These are phyloP conservation scores for Diaporthe australafricana DNA, from an alignment of 2,329 filamentous ascomycete species.

Conservation along the genomic window DNA sequence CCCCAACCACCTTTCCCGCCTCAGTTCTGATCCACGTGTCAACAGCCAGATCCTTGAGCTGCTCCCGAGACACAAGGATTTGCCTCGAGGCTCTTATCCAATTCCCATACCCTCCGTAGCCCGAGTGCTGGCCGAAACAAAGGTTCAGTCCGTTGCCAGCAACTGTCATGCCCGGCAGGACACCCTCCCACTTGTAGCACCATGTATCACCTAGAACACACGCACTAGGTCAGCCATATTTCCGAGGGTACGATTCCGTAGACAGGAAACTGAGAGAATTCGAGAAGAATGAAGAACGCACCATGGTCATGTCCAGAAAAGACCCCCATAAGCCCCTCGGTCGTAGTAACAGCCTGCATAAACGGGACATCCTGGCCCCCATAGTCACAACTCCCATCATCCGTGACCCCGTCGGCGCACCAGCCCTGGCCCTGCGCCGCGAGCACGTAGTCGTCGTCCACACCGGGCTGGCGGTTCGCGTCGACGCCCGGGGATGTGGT, in stretches of 20 bases:
- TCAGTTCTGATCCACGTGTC: conserved; percentile 66
- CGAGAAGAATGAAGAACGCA: background rate
- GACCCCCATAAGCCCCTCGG: conserved; percentile 60
- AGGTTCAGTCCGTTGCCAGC: conserved; percentile 51
- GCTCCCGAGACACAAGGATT: conserved; percentile 51
- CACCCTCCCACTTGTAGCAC: conserved; percentile 54
- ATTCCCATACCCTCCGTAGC: conserved; percentile 76
- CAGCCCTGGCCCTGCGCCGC: conserved; percentile 48
- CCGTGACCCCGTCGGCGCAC: conserved; percentile 45
- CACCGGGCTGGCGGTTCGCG: conserved; percentile 46
- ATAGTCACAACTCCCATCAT: conserved; percentile 43
- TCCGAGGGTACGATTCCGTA: background rate
- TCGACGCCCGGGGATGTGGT: conserved; percentile 41
- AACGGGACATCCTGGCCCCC: conserved; percentile 64
- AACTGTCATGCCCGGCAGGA: conserved; percentile 41
- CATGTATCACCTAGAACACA: conserved; percentile 55
- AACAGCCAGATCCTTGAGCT: conserved; percentile 44
- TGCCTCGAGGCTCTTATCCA: conserved; percentile 69
- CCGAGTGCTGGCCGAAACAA: conserved; percentile 71
- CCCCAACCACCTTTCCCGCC: conserved; percentile 55
- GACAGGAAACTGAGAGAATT: background rate
- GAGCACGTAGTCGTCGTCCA: conserved; percentile 48
- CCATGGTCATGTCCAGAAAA: conserved; percentile 71
- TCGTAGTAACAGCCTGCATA: conserved; percentile 65
- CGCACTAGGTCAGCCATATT: background rate